Evolutionary conservation across 2,329 filamentous ascomycete species (phyloP).

Genomic region (Septoria linicola): DNA sequence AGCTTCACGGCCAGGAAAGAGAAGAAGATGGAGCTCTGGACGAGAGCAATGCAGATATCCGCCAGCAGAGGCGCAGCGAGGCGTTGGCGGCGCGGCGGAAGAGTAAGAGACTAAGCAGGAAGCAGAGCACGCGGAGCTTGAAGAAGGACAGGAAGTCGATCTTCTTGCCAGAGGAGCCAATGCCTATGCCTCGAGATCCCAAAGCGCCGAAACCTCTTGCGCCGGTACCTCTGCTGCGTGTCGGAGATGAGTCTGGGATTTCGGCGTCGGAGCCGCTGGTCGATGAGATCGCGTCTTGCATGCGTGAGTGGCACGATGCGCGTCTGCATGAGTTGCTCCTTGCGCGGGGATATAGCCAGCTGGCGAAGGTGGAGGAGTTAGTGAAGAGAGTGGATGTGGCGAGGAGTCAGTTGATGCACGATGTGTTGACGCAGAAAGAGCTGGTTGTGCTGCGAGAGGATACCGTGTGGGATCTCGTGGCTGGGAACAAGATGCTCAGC

Average conservation of each 20-base stretch:
- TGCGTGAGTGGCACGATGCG: constrained; percentile 97
- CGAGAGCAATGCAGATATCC: constrained; percentile 20
- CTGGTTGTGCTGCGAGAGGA: constrained; percentile 77
- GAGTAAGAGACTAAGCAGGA: constrained; percentile 34
- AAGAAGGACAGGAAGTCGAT: constrained; percentile 27
- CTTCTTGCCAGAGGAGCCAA: constrained; percentile 28
- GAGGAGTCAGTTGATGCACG: constrained; percentile 86
- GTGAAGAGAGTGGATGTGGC: constrained; percentile 81
- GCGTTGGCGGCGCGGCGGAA: constrained; percentile 29
- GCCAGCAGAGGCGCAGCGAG: constrained; percentile 34
- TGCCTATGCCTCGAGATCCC: constrained; percentile 52
- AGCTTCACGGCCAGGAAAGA: constrained; percentile 4
- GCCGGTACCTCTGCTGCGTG: constrained; percentile 94
- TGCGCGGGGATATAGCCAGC: constrained; percentile 72
- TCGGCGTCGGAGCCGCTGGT: constrained; percentile 86
- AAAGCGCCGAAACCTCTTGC: constrained; percentile 76
- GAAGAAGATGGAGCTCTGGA: constrained; percentile 46
- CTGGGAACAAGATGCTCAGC: constrained; percentile 88
- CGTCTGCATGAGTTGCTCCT: constrained; percentile 91
- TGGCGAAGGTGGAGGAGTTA: constrained; percentile 78
- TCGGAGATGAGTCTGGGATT: constrained; percentile 93
- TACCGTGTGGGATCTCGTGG: constrained; percentile 93
- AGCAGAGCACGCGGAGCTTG: constrained; percentile 29
- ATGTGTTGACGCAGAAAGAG: constrained; percentile 85
- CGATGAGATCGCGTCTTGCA: constrained; percentile 94